Base-by-base conservation (phyloP, 1,284 basidiomycete genomes). In the Apiotrichum domesticum region DNA sequence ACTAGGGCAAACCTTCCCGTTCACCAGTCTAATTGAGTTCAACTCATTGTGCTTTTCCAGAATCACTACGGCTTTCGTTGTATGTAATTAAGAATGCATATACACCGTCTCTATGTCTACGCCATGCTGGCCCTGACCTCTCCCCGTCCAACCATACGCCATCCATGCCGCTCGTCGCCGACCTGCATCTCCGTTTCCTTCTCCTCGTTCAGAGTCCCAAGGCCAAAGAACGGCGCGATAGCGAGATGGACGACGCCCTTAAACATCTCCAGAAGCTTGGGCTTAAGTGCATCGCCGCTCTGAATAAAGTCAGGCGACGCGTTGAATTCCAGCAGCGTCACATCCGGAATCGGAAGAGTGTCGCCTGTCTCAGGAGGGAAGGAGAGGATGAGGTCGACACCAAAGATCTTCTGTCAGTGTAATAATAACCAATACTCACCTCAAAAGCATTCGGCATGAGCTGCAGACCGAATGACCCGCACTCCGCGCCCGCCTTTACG, bases 301-400 rank as follows among this genome's bases (percentile, higher is more conserved):
- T 97, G 83, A 66, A 94, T 89, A 63, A 98, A 97, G 54, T 97
- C 95, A 2, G 95, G 95, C 65, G 96, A 94, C 21, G 94, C 87
- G 72, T 98, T 98, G 69, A 96, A 81, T 73, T 98, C 95, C 34
- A 98, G 80, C 3, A 98, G 78, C 58, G 87, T 86, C 3, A 91
- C 85, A 62, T 83, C 59, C 0, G 76, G 76, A 10, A 56, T 53
- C 0, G 68, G 81, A 56, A 88, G 82, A 1, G 32, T 14, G 3
- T 35, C 43, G 5, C 15, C 40, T 4, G 14, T 4, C 3, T 2
- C 10, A 4, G 13, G 63, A 35, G 71, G 72, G 66, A 85, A 81
- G 6, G 85, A 84, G 35, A 97, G 83, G 13, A 98, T 77, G 61
- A 98, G 87, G 72, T 98, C 95, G 9, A 91, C 83, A 0, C 95